Base-by-base conservation (phyloP, 257 asterid genomes). In the Petunia secreta region DNA sequence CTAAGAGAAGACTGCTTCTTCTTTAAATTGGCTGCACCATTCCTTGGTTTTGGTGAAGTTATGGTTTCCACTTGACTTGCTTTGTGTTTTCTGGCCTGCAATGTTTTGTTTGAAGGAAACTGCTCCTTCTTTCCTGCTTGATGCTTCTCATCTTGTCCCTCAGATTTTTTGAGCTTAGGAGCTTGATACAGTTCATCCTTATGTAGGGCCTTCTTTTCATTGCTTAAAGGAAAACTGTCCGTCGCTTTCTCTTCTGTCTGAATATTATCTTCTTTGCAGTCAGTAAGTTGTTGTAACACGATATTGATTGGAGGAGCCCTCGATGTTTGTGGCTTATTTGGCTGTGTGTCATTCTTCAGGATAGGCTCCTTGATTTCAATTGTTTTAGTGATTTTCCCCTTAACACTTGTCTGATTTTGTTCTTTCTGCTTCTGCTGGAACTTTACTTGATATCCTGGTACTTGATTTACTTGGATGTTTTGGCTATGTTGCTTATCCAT, bases 41-140 rank as follows among this genome's bases (percentile, higher is more conserved):
- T 87, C 82, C 79, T 91, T 66, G 85, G 15, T 80, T 86, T 88
- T 63, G 93, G 75, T 81, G 86, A 80, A 55, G 83, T 63, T 40
- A 43, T 74, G 83, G 85, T 43, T 82, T 89, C 91, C 77, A 68
- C 82, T 78, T 79, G 87, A 16, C 79, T 82, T 10, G 75, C 86
- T 85, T 88, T 89, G 2, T 64, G 82, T 83, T 82, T 82, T 50
- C 86, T 85, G 53, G 85, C 79, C 63, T 54, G 82, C 85, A 79
- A 11, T 77, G 81, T 89, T 81, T 85, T 90, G 82, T 86, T 88
- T 79, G 82, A 83, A 82, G 71, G 77, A 64, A 77, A 90, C 75
- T 87, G 85, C 65, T 78, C 84, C 59, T 82, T 86, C 78, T 84
- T 87, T 68, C 67, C 90, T 69, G 81, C 87, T 39, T 38, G 85